phyloP scores from a whole-genome alignment of 2,329 filamentous ascomycete species.

The Clarireedia sp. region DNA sequence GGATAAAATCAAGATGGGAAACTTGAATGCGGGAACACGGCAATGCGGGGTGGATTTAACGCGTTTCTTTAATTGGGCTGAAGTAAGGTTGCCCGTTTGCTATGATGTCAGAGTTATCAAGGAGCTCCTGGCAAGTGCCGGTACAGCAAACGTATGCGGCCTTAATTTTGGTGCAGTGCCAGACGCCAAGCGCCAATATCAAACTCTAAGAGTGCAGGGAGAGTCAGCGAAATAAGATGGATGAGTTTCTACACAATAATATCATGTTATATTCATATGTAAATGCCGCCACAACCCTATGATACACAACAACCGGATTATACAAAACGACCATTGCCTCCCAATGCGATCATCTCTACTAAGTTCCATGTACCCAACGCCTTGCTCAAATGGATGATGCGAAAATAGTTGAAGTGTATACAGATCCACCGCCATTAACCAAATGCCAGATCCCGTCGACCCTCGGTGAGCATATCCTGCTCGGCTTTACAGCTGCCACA shows the following conservation, averaged over 20 bases:
- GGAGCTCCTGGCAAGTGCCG: too few relatives aligned
- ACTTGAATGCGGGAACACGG: too few relatives aligned
- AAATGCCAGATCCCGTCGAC: constrained; percentile 19
- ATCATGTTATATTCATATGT: not conserved
- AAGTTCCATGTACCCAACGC: constrained; percentile 7
- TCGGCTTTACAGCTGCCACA: constrained; percentile 48
- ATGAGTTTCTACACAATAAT: too few relatives aligned
- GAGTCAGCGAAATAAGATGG: too few relatives aligned
- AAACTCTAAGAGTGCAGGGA: too few relatives aligned
- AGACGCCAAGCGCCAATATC: not conserved
- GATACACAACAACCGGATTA: not conserved
- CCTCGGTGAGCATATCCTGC: constrained; percentile 23
- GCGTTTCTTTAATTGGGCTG: too few relatives aligned
- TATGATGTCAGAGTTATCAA: too few relatives aligned
- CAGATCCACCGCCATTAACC: constrained; percentile 14
- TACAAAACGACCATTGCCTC: not conserved
- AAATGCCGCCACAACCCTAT: not conserved
- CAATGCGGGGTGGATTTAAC: too few relatives aligned
- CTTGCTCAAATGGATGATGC: constrained; percentile 4
- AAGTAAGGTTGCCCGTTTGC: too few relatives aligned
- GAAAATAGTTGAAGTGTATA: not conserved
- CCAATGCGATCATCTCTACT: not conserved
- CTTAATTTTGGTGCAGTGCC: too few relatives aligned
- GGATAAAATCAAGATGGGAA: too few relatives aligned
- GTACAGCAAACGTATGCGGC: too few relatives aligned